These are phyloP conservation scores for Strigomonas galati DNA, from an alignment of 208 protist species.

Conservation along the genomic window DNA sequence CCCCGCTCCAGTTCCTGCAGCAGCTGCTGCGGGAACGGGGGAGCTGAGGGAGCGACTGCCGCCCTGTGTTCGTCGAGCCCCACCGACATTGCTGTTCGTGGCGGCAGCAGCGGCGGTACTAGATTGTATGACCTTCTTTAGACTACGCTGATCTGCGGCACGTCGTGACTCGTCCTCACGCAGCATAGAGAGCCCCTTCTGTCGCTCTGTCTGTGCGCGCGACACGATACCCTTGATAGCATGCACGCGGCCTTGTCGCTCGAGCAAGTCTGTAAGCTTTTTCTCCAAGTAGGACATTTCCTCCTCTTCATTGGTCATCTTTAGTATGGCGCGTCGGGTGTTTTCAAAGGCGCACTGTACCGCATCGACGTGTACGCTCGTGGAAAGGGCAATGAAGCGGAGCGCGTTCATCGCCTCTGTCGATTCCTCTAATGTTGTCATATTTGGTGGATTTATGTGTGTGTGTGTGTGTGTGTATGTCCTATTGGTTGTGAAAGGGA, in stretches of 20 bases:
- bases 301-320: constrained; percentile 54
- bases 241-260: constrained; percentile 46
- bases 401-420: constrained; percentile 37
- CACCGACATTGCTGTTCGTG: no score
- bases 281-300: constrained; percentile 39
- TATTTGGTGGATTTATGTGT: no score
- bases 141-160: no score
- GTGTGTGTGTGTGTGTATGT: no score
- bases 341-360: constrained; percentile 59
- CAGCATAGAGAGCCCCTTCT: constrained; percentile 16
- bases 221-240: constrained; percentile 31
- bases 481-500: no score
- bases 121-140: not conserved
- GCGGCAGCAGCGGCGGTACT: no score
- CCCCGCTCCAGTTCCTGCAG: no score
- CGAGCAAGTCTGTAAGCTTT: constrained; percentile 34
- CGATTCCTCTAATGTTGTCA: no score
- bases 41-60: no score
- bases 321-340: constrained; percentile 34
- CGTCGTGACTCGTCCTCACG: not conserved
- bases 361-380: constrained; percentile 72
- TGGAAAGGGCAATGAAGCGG: constrained; percentile 60
- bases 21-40: no score
- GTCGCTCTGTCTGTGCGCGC: constrained; percentile 25
- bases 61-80: no score